phyloP scores from a whole-genome alignment of 768 basidiomycete genomes.

The Termitomyces sp. region DNA sequence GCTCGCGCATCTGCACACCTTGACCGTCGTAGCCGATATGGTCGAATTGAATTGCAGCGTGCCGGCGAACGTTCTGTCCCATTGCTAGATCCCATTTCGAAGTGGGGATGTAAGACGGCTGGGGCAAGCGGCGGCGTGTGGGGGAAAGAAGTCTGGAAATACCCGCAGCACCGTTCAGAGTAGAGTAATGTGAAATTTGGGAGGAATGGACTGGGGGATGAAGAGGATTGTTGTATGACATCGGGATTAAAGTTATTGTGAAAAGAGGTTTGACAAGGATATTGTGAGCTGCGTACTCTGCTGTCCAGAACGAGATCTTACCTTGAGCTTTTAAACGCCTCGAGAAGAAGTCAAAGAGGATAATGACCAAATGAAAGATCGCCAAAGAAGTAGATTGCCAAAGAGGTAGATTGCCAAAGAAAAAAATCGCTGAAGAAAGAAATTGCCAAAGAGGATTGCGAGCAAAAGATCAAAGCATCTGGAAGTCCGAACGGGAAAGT shows the following conservation, averaged over 20 bases:
- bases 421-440: not conserved
- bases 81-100: slow-evolving; percentile 19
- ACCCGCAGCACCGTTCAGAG: slow-evolving; percentile 18
- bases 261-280: not conserved
- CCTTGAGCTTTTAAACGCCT: not conserved
- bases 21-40: slow-evolving; percentile 33
- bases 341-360: not conserved
- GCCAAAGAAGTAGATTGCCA: not conserved
- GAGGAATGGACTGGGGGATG: slow-evolving; percentile 29
- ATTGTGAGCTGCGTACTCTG: not conserved
- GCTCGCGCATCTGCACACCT: slow-evolving; percentile 42
- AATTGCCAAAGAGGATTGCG: not conserved
- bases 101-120: slow-evolving; percentile 18
- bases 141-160: slow-evolving; percentile 18
- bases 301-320: not conserved
- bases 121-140: slow-evolving; percentile 31
- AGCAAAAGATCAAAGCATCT: not conserved
- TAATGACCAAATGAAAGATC: not conserved
- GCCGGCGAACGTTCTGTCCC: slow-evolving; percentile 16
- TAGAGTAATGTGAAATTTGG: slow-evolving; percentile 21
- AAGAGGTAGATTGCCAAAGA: not conserved
- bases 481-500: too few relatives aligned
- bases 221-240: slow-evolving; percentile 39
- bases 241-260: slow-evolving; percentile 8
- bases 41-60: slow-evolving; percentile 33